Base-by-base conservation (phyloP, 129 eudicot genomes). In the Pulicaria dysenterica region DNA sequence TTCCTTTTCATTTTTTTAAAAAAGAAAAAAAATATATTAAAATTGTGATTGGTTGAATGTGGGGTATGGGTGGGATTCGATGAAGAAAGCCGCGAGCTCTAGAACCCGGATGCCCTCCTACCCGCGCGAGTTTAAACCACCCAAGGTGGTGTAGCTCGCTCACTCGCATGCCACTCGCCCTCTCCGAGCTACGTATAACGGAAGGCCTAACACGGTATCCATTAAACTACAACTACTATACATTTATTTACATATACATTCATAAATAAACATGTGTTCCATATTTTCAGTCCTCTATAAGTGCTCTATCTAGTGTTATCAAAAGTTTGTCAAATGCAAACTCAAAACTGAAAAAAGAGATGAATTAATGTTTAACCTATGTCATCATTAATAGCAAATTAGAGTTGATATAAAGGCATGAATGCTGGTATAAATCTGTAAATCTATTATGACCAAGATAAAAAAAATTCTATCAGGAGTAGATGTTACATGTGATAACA, bases 401-500 rank as follows among this genome's bases (percentile, higher is more conserved):
- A 60, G 8, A 65, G 73, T 67, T 67, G 37, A 49, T 45, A 13
- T 67, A 48, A 12, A 13, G 11, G 17, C 71, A 65, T 31, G 44
- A 65, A 65, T 47, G 43, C 56, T 44, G 31, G 38, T 44, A 41
- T 43, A 15, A 46, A 45, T 24, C 43, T 11, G 45, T 13, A 45
- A 31, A 65, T 45, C 54, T 39, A 69, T 49, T 36, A 51, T 69
- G 36, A 69, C 49, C 34, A 37, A 49, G 37, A 54, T 54, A n/a
- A n/a, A n/a, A n/a, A n/a, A n/a, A n/a, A n/a, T n/a, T n/a, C n/a
- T n/a, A n/a, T n/a, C 73, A 51, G 73, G 38, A 34, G 6, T 66
- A 31, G 42, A 66, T 19, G 8, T 46, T 9, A 66, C 54, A 46
- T 46, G 71, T 47, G 47, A 66, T 57, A 45, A 24, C 71, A 66